Conservation (phyloP, 805 yeast species). For the Candida tallmaniae region DNA sequence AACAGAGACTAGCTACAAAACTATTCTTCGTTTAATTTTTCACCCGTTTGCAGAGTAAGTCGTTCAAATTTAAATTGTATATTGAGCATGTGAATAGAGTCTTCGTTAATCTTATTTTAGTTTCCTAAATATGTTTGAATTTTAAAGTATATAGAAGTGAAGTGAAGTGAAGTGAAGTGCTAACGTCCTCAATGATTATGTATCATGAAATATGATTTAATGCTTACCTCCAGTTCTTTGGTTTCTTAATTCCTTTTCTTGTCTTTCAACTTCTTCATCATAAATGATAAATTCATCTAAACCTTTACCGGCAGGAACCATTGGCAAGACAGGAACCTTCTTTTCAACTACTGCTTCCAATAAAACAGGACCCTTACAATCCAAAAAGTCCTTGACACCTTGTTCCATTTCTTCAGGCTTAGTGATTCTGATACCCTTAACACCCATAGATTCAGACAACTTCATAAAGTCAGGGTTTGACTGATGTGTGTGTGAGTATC, state of each 20-base stretch:
- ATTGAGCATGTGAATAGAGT: too few relatives aligned
- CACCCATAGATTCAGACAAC: slow-evolving; percentile 91
- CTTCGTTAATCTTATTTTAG: too few relatives aligned
- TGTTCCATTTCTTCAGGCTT: slow-evolving; percentile 56
- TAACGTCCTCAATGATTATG: too few relatives aligned
- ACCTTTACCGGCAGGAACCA: slow-evolving; percentile 96
- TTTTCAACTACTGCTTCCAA: slow-evolving; percentile 87
- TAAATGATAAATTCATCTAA: slow-evolving; percentile 87
- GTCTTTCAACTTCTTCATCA: slow-evolving; percentile 76
- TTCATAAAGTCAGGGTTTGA: slow-evolving; percentile 89
- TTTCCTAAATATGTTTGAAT: too few relatives aligned
- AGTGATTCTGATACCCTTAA: slow-evolving; percentile 72
- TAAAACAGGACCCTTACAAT: slow-evolving; percentile 77
- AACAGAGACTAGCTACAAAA: too few relatives aligned
- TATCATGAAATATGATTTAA: too few relatives aligned
- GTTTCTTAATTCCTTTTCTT: slow-evolving; percentile 61
- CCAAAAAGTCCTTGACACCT: slow-evolving; percentile 61
- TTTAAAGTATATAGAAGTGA: too few relatives aligned
- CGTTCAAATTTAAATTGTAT: too few relatives aligned
- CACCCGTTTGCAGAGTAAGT: too few relatives aligned
- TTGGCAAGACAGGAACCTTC: slow-evolving; percentile 95
- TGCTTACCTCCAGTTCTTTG: slow-evolving; percentile 73
- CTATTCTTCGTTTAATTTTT: too few relatives aligned
- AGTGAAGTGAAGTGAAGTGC: too few relatives aligned
- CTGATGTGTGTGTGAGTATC: slow-evolving; percentile 98